Base-by-base conservation (phyloP, 805 yeast genomes). In the Myxozyma neglecta region DNA sequence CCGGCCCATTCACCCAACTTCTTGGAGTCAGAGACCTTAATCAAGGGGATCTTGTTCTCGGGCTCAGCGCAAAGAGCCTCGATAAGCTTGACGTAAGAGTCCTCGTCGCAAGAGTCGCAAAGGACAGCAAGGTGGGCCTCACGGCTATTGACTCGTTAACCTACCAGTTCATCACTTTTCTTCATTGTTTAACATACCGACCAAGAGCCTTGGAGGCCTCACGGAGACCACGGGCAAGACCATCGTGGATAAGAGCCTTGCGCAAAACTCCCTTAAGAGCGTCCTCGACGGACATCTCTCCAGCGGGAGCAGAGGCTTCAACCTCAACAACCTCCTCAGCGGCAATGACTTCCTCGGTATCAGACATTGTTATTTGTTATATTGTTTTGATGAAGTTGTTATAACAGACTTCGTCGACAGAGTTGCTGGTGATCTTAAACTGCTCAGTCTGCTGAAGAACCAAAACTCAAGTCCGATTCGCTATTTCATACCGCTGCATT, bases 1-100 rank as follows among this genome's bases (percentile, higher is more conserved):
- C 99, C 99, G 77, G 98, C 98, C 99, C 99, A 94, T 86, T 94
- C 98, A 87, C 99, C 99, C 79, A 94, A 87, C 85, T 90, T 89
- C 88, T 94, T 94, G 79, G 98, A 97, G 79, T 94, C 99, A 75
- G 98, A 89, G 75, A 94, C 98, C 89, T 94, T 94, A 88, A 94
- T 89, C 82, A 94, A 85, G 76, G 99, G 98, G 74, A 93, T 90
- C 84, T 90, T 89, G 82, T 87, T 85, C 79, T 90, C 96, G 77
- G 96, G 90, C 83, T 90, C 96, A 85, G 92, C 90, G 86, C 98
- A 93, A 78, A 94, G 88, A 84, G 97, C 98, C 88, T 94, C 98
- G 76, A 94, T 94, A 80, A 94, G 89, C 84, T 92, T 91, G 80
- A 89, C 83, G 85, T 94, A 94, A 73, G 94, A 87, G 75, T 85